Evolutionary conservation across 2,329 filamentous ascomycete species (phyloP), one percentile per base, ranked within the genome.

Genomic region (Elsinoe ampelina): DNA sequence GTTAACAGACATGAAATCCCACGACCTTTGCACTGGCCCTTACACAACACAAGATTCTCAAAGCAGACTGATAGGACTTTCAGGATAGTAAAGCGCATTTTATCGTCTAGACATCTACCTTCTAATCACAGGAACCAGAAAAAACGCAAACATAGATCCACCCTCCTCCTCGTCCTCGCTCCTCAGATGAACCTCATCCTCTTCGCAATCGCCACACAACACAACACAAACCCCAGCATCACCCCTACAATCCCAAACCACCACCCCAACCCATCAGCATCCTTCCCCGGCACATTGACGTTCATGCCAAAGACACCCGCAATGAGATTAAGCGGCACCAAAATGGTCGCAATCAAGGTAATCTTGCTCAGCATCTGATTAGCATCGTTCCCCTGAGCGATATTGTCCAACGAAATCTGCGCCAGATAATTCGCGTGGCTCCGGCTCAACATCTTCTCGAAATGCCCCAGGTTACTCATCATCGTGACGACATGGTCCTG

Each of bases 401-500:
- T 88, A 71, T 88, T 92, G 70, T 95, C 89, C 64, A 97, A 91
- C 38, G 87, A 92, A 60, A 97, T 82, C 68, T 96, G 93, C 1
- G 93, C 92, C 36, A 98, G 80, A 68, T 98, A 97, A 71, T 97
- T 98, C 76, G 87, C 89, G 75, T 98, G 93, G 1, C 88, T 87
- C 19, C 93, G 86, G 26, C 87, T 91, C 51, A 98, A 80, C 80
- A 98, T 96, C 78, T 97, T 97, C 71, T 98, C 93, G 64, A 95
- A 96, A 70, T 98, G 93, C 1, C 84, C 84, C 64, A 98, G 73
- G 72, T 95, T 98, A 63, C 88, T 93, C 81, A 95, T 95, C 92
- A 97, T 97, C 45, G 93, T 98, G 59, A 98, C 89, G 55, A 98
- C 92, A 80, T 98, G 93, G 73, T 98, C 93, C 72, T 98, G 93